phyloP scores from a whole-genome alignment of 2,329 filamentous ascomycete species.

The Curvularia verruculosa region DNA sequence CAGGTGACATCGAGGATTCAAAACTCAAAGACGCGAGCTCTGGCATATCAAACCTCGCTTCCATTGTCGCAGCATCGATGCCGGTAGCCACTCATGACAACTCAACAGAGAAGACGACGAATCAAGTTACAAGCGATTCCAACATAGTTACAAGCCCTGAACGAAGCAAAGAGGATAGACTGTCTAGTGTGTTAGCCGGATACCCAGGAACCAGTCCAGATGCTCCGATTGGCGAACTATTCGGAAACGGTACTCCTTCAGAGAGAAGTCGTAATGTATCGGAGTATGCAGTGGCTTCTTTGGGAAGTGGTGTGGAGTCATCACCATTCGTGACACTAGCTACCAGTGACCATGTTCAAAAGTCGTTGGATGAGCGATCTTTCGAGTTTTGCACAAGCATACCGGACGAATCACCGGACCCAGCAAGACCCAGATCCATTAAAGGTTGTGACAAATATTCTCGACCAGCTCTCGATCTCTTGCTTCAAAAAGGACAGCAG shows the following conservation, averaged over 20 bases:
- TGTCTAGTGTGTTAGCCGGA: conserved; percentile 42
- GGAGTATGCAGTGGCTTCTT: conserved; percentile 14
- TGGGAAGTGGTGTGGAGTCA: conserved; percentile 2
- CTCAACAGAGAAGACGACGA: conserved; percentile 11
- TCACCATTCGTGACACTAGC: conserved; percentile 1
- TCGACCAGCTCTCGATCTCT: conserved; percentile 20
- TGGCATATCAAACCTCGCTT: conserved; percentile 15
- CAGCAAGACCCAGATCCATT: background rate
- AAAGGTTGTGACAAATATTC: conserved; percentile 18
- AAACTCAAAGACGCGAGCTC: conserved; percentile 36
- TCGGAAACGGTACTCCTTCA: background rate
- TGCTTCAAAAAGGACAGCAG: conserved; percentile 13
- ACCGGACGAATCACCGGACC: conserved; percentile 14
- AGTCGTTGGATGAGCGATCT: conserved; percentile 42
- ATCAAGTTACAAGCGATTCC: conserved; percentile 6
- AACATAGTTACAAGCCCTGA: conserved; percentile 17
- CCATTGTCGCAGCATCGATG: conserved; percentile 38
- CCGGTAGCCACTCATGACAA: conserved; percentile 31
- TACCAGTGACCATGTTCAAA: conserved; percentile 33
- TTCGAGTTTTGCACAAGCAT: conserved; percentile 42
- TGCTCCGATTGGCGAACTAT: conserved; percentile 17
- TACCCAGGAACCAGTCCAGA: conserved; percentile 40
- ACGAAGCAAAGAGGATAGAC: conserved; percentile 38
- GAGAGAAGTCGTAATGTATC: conserved; percentile 2
- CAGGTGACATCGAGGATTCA: conserved; percentile 27